These are phyloP conservation scores for Eremochloa ophiuroides DNA, from an alignment of 176 grass and related monocot genomes.

Conservation along the genomic window DNA sequence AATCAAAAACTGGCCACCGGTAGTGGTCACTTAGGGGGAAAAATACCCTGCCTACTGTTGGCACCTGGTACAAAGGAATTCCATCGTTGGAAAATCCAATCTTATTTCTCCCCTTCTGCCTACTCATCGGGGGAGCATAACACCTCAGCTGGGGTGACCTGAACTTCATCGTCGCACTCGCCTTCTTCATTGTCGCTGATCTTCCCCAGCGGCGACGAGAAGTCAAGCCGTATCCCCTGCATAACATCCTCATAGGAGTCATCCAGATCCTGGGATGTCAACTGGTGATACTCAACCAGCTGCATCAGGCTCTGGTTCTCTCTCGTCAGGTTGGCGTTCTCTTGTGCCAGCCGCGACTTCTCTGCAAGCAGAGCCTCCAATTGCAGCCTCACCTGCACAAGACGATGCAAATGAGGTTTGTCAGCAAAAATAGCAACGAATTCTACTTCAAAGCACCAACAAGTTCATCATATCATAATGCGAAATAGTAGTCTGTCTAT, in stretches of 20 bases:
- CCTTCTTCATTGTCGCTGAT: conserved; percentile 17
- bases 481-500: neutral
- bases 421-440: neutral
- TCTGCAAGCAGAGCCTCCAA: conserved; percentile 81
- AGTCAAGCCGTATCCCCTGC: conserved; percentile 63
- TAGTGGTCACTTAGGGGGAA: conserved; percentile 16
- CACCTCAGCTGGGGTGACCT: conserved; percentile 18
- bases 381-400: conserved; percentile 69
- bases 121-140: neutral
- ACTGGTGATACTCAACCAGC: conserved; percentile 92
- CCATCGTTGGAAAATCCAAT: conserved; percentile 20
- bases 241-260: conserved; percentile 71
- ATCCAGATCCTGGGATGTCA: conserved; percentile 70
- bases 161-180: conserved; percentile 13
- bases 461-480: neutral
- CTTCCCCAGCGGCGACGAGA: conserved; percentile 52
- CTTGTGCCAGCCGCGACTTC: conserved; percentile 81
- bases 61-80: conserved; percentile 8
- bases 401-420: neutral
- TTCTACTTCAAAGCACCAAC: neutral
- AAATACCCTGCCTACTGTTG: neutral
- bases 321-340: conserved; percentile 66
- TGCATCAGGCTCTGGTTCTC: conserved; percentile 90
- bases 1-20: conserved; percentile 11
- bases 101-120: conserved; percentile 3